These are phyloP conservation scores for Biscutella laevigata DNA, from an alignment of 441 rosid species.

Conservation along the genomic window DNA sequence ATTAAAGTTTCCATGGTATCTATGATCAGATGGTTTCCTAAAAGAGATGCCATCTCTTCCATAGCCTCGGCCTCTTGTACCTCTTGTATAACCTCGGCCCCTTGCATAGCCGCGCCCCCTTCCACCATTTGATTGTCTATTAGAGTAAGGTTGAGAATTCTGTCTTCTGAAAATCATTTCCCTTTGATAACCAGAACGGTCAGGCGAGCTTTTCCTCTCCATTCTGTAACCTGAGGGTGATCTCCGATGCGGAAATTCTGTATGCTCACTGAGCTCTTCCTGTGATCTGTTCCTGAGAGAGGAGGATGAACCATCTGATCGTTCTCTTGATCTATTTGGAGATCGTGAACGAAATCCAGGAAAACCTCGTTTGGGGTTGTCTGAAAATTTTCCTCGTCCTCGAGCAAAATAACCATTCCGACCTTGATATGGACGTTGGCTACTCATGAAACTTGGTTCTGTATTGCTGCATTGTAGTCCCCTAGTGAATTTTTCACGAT, in stretches of 20 bases:
- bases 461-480: slow-evolving; percentile 39
- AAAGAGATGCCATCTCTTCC: slow-evolving; percentile 39
- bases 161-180: slow-evolving; percentile 56
- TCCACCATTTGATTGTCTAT: slow-evolving; percentile 46
- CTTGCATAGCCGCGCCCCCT: slow-evolving; percentile 53
- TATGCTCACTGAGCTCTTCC: slow-evolving; percentile 50
- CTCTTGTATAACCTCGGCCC: slow-evolving; percentile 42
- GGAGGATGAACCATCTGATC: slow-evolving; percentile 65
- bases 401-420: slow-evolving; percentile 47
- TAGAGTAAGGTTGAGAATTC: slow-evolving; percentile 49
- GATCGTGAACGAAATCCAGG: slow-evolving; percentile 55
- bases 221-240: slow-evolving; percentile 59
- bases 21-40: slow-evolving; percentile 56
- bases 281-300: slow-evolving; percentile 69
- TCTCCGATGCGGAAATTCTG: slow-evolving; percentile 49
- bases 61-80: slow-evolving; percentile 29
- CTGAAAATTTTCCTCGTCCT: slow-evolving; percentile 45
- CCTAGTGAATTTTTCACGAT: slow-evolving; percentile 45
- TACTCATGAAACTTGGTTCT: slow-evolving; percentile 36
- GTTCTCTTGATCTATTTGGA: slow-evolving; percentile 56
- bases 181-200: slow-evolving; percentile 46
- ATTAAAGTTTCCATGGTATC: slow-evolving; percentile 50
- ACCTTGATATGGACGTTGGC: slow-evolving; percentile 50
- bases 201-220: slow-evolving; percentile 61
- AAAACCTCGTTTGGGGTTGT: slow-evolving; percentile 45